Conservation (phyloP, 352 stramenopile genomes). For the Phytophthora vignae region DNA sequence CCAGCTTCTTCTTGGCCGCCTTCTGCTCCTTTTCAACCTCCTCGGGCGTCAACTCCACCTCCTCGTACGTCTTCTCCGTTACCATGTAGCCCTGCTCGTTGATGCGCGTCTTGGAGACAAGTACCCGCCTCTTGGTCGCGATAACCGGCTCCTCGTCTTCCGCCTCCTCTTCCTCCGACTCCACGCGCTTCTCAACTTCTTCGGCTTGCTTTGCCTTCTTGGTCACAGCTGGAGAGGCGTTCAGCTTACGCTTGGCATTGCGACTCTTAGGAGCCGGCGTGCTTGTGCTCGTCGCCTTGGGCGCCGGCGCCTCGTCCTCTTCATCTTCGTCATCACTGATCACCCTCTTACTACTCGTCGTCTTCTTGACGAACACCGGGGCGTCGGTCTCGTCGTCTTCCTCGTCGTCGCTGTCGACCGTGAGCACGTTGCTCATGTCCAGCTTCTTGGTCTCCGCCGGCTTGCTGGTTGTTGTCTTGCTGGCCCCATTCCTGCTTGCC, state of each 20-base stretch:
- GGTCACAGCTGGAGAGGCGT: slow-evolving; percentile 37
- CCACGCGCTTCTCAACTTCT: slow-evolving; percentile 20
- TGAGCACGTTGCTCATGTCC: slow-evolving; percentile 76
- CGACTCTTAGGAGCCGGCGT: slow-evolving; percentile 34
- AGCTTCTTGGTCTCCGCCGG: slow-evolving; percentile 42
- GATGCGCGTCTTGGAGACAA: slow-evolving; percentile 79
- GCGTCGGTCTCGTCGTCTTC: slow-evolving; percentile 66
- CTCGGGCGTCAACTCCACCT: slow-evolving; percentile 69
- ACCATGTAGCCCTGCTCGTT: slow-evolving; percentile 89
- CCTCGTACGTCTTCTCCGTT: slow-evolving; percentile 78
- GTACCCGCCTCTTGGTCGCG: slow-evolving; percentile 56
- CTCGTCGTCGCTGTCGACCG: slow-evolving; percentile 75
- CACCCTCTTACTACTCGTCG: slow-evolving; percentile 51
- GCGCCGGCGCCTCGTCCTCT: slow-evolving; percentile 30
- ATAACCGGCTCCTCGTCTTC: slow-evolving; percentile 37
- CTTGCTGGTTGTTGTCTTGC: slow-evolving; percentile 33
- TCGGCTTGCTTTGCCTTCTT: slow-evolving; percentile 31
- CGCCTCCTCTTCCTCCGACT: slow-evolving; percentile 36
- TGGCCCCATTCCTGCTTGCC: slow-evolving; percentile 21
- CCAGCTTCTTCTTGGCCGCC: slow-evolving; percentile 48
- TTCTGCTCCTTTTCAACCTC: slow-evolving; percentile 63
- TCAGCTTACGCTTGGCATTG: slow-evolving; percentile 61
- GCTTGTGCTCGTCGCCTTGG: slow-evolving; percentile 7
- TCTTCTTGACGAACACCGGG: slow-evolving; percentile 78
- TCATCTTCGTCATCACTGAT: slow-evolving; percentile 80